Evolutionary conservation across 1,139 yeast genomes (phyloP), one percentile per base, ranked within the genome.

Genomic region (Suhomyces panamericanus): DNA sequence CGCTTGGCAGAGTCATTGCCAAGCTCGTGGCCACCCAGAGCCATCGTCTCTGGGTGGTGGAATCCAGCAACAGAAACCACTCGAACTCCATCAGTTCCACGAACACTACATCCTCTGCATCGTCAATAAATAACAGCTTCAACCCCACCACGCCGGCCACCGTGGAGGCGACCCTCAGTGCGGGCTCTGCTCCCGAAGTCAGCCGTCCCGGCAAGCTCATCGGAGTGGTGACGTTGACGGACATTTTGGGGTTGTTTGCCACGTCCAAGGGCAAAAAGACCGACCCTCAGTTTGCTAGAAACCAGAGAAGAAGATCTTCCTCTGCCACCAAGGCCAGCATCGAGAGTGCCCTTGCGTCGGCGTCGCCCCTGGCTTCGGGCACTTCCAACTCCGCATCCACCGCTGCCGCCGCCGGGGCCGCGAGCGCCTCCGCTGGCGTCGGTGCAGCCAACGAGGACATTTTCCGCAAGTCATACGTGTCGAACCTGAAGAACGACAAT

Each of bases 11-110:
- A 62, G 90, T 95, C 10, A 78, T 93, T 57, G 98, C 98, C 39
- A 93, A 93, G 66, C 75, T 93, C 55, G 97, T 93, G 24, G 98
- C 98, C 10, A 93, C 99, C 4, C 85, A 85, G 63, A 81, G 96
- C 12, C 99, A 93, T 67, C 78, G 98, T 62, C 72, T 91, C 54
- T 91, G 97, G 97, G 84, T 91, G 46, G 96, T 89, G 17, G 91
- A 87, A 57, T 81, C 83, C 26, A 58, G 61, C 31, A 40, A 48
- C 10, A 37, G 56, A 5, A 42, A 42, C 33, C 53, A 47, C 38
- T 52, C 54, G 13, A 42, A 42, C 14, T 50, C 57, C 11, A 44
- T 49, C 14, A 45, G 49, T 41, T 38, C 47, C 11, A 40, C 41
- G 26, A 45, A 39, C 24, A 45, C 48, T 12, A 16, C 43, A 9